Evolutionary conservation across 768 basidiomycete species (phyloP), one percentile per base, ranked within the genome.

Genomic region (Dendrothele bispora): DNA sequence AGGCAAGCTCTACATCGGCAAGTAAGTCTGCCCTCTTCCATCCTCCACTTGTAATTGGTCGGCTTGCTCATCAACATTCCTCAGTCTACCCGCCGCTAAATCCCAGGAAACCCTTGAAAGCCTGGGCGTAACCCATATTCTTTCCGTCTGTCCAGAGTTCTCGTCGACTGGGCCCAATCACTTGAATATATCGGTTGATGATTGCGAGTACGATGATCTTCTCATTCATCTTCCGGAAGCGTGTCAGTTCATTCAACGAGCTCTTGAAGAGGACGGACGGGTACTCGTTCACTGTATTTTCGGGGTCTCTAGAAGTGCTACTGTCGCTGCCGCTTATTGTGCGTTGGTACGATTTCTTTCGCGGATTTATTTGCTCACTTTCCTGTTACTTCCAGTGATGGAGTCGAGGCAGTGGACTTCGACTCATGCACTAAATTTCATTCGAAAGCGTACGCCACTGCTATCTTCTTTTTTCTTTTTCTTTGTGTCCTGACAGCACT

Each of bases 231-330:
- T 90, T 2, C 80, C 83, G 3, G 50, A 60, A 15, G 73, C 82
- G 8, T 83, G 82, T 56, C 62, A 57, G 12, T 90, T 87, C 61
- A 87, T 90, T 25, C 72, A 84, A 53, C 51, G 69, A 18, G 83
- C 86, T 3, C 53, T 89, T 32, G 60, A 66, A 7, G 30, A 58
- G 1, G 74, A 76, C 21, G 84, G 84, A 0, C 73, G 68, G 38
- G 78, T 88, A 5, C 73, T 89, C 8, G 82, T 88, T 12, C 87
- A 89, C 52, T 88, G 87, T 58, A 69, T 82, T 8, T 84, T 86
- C 79, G 88, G 87, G 5, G 65, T 88, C 7, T 89, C 84, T 0
- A 72, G 87, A 51, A 87, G 85, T 53, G 69, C 79, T 30, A 81
- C 86, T 7, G 76, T 79, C 21, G 69, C 82, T 21, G 76, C 74